A percentile compares a stretch with the other conserved stretches of the same genome.
Conservation (phyloP, 106 monocot genomes). For the Allium fistulosum region DNA sequence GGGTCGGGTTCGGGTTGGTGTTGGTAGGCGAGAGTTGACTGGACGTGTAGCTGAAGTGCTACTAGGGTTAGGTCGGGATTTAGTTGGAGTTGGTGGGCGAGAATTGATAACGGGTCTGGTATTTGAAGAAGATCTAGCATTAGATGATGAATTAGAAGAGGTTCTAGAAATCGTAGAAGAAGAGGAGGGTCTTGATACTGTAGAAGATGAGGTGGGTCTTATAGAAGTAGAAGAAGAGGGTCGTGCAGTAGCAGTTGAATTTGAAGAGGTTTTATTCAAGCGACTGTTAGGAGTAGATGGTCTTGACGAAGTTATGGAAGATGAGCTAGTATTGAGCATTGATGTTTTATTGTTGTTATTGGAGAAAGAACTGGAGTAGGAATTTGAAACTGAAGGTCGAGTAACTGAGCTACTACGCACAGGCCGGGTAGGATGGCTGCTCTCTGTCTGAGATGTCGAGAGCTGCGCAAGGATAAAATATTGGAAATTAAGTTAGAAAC, state of each 20-base stretch:
- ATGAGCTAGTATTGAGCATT: conserved; percentile 48
- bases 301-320: conserved; percentile 69
- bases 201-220: conserved; percentile 64
- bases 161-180: conserved; percentile 5
- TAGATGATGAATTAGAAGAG: conserved; percentile 43
- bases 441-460: conserved; percentile 36
- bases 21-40: conserved; percentile 12
- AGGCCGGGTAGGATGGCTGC: conserved; percentile 27
- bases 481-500: too few species aligned
- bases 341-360: conserved; percentile 37
- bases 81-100: conserved; percentile 21
- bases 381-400: conserved; percentile 35
- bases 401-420: conserved; percentile 53
- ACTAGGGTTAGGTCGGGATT: conserved; percentile 5
- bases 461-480: conserved; percentile 19
- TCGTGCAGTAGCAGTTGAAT: conserved; percentile 16
- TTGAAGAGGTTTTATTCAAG: conserved; percentile 25
- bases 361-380: conserved; percentile 26
- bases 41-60: conserved; percentile 27
- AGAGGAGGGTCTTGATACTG: conserved; percentile 19
- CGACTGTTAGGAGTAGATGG: conserved; percentile 53
- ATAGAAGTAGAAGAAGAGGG: conserved; percentile 34
- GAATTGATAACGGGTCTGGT: conserved; percentile 5
- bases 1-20: conserved; percentile 56
- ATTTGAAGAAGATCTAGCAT: conserved; percentile 34